These are phyloP conservation scores for Borealophlyctis nickersoniae DNA, from an alignment of 192 early-diverging fungal species.

Conservation along the genomic window DNA sequence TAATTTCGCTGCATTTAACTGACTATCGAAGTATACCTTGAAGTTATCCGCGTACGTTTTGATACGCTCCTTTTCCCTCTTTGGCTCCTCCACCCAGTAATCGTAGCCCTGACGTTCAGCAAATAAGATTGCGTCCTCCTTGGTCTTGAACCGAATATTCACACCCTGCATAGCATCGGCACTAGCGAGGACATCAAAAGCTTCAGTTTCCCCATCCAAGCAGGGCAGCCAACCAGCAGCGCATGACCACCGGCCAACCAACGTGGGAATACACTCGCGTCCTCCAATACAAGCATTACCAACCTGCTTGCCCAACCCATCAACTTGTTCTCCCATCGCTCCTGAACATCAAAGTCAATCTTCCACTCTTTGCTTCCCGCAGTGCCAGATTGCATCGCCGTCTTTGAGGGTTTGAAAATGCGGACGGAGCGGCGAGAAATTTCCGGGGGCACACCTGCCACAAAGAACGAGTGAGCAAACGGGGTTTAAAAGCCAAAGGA, in stretches of 20 bases:
- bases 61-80: constrained; percentile 68
- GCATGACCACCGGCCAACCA: constrained; percentile 5
- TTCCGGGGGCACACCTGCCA: constrained; percentile 21
- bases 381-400: constrained; percentile 81
- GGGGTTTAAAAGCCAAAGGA: too few relatives aligned
- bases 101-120: constrained; percentile 96
- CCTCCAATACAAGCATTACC: background rate
- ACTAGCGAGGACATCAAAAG: constrained; percentile 50
- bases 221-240: too few relatives aligned
- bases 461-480: too few relatives aligned
- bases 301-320: constrained; percentile 92
- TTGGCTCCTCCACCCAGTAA: constrained; percentile 90
- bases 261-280: too few relatives aligned
- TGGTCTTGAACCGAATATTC: constrained; percentile 74
- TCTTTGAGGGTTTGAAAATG: constrained; percentile 79
- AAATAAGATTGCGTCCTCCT: constrained; percentile 89
- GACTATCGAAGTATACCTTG: constrained; percentile 41
- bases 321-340: constrained; percentile 88
- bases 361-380: constrained; percentile 78
- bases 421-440: constrained; percentile 54
- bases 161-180: constrained; percentile 82
- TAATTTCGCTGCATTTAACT: background rate
- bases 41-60: constrained; percentile 93
- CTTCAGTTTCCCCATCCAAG: background rate
- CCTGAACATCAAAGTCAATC: constrained; percentile 85